phyloP scores from a whole-genome alignment of 495 filamentous ascomycete genomes.

The Penicillium canariense region DNA sequence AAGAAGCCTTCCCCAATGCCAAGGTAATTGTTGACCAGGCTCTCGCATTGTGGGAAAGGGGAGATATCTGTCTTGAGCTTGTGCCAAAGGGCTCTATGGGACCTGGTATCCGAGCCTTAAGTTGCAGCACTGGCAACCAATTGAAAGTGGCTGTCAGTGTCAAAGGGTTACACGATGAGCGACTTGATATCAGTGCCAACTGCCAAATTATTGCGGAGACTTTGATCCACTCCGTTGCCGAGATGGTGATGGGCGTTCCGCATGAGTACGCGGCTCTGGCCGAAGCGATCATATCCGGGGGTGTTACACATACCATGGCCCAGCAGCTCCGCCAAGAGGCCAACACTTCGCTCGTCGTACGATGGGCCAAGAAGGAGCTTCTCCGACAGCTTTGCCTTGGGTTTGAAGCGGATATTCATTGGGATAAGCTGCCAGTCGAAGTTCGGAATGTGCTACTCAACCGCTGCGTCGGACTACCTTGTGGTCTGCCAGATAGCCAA shows the following conservation, averaged over 20 bases:
- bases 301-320: conserved; percentile 37
- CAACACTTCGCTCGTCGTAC: conserved; percentile 31
- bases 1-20: conserved; percentile 48
- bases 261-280: conserved; percentile 50
- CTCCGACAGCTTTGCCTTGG: conserved; percentile 44
- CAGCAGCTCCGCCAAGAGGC: conserved; percentile 37
- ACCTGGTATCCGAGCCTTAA: conserved; percentile 48
- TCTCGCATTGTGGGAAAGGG: conserved; percentile 41
- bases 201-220: conserved; percentile 53
- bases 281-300: conserved; percentile 46
- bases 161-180: conserved; percentile 33
- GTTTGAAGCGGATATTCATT: conserved; percentile 41
- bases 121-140: conserved; percentile 34
- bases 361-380: conserved; percentile 46
- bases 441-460: conserved; percentile 35
- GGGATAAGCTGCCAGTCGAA: conserved; percentile 39
- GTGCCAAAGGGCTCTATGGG: conserved; percentile 40
- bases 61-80: conserved; percentile 46
- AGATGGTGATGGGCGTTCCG: conserved; percentile 47
- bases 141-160: conserved; percentile 45
- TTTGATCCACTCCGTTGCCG: conserved; percentile 52
- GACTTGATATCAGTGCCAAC: conserved; percentile 45
- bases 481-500: conserved; percentile 25
- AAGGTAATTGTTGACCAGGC: conserved; percentile 39
- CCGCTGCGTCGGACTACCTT: conserved; percentile 38